Base-by-base conservation (phyloP, 306 rosid genomes). In the Vigna hirtella region DNA sequence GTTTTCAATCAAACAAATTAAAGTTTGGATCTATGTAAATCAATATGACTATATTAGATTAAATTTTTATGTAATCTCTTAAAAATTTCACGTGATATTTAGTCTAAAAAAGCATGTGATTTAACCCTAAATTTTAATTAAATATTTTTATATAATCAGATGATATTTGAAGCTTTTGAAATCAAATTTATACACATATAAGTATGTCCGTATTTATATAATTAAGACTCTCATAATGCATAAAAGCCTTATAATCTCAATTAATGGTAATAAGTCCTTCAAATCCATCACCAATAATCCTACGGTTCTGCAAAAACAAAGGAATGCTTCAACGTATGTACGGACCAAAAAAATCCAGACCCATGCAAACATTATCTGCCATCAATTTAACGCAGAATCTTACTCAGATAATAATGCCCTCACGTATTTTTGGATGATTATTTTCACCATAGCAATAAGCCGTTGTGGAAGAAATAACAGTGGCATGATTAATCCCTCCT, bases 321-420 rank as follows among this genome's bases (percentile, higher is more conserved):
- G 85, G 81, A 68, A 8, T 13, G 38, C 20, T 8, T 10, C 47
- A 48, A 79, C 50, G 48, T 50, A 36, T 22, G 72, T 18, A 51
- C 2, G 52, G 65, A 81, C 57, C 59, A 34, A 58, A 26, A 50
- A 61, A 50, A 45, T 26, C 2, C 63, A 61, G 34, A 55, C 55
- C 53, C 69, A 64, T 45, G 74, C 50, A 20, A 55, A 32, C 64
- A 15, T 28, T 77, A 18, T 72, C 64, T 53, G 70, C 85, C 82
- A 28, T 40, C 45, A 70, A 70, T 53, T 51, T 45, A 20, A 28
- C 52, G 14, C 55, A 52, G 40, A 14, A 63, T 64, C 42, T 24
- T 24, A 51, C 40, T 77, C 53, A 14, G 53, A 62, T 77, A 6
- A 66, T 28, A 67, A 11, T 20, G 48, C 5, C 15, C 38, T 55